Conservation (phyloP, 495 filamentous ascomycete genomes). For the Penicillium atrosanguineum region DNA sequence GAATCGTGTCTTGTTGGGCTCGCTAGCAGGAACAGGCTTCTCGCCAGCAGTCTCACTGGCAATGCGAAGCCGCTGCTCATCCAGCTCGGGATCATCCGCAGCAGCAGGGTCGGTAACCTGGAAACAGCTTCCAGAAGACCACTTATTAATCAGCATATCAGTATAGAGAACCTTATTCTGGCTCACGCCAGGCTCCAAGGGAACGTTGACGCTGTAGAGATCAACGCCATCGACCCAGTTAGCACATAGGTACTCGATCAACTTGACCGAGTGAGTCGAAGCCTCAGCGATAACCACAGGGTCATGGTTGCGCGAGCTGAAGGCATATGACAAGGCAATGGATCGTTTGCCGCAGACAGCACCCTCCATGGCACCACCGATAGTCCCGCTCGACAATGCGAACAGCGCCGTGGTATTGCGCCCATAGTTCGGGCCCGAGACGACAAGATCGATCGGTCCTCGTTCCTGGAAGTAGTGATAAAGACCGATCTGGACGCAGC, state of each 20-base stretch:
- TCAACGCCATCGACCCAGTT: slow-evolving; percentile 77
- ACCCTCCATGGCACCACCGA: slow-evolving; percentile 89
- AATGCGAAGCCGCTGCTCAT: slow-evolving; percentile 65
- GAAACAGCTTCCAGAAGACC: slow-evolving; percentile 81
- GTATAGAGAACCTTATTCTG: slow-evolving; percentile 72
- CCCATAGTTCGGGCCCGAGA: slow-evolving; percentile 93
- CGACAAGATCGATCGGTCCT: slow-evolving; percentile 78
- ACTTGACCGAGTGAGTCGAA: slow-evolving; percentile 60
- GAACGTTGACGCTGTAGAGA: slow-evolving; percentile 85
- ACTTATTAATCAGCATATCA: slow-evolving; percentile 81
- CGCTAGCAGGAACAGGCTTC: slow-evolving; percentile 26
- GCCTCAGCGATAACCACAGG: slow-evolving; percentile 73
- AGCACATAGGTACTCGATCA: slow-evolving; percentile 73
- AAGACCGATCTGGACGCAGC: slow-evolving; percentile 85
- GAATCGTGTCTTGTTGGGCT: slow-evolving; percentile 37
- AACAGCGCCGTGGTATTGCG: slow-evolving; percentile 92
- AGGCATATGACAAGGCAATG: slow-evolving; percentile 85
- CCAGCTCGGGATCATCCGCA: slow-evolving; percentile 37
- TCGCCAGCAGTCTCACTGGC: slow-evolving; percentile 38
- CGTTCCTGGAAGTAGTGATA: slow-evolving; percentile 81
- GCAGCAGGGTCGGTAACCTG: slow-evolving; percentile 55
- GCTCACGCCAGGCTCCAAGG: slow-evolving; percentile 67
- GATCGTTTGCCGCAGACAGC: slow-evolving; percentile 75
- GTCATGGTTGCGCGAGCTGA: slow-evolving; percentile 78
- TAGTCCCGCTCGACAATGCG: slow-evolving; percentile 81